Evolutionary conservation across 306 rosid genomes (phyloP).

Genomic region (Quercus berberidifolia): DNA sequence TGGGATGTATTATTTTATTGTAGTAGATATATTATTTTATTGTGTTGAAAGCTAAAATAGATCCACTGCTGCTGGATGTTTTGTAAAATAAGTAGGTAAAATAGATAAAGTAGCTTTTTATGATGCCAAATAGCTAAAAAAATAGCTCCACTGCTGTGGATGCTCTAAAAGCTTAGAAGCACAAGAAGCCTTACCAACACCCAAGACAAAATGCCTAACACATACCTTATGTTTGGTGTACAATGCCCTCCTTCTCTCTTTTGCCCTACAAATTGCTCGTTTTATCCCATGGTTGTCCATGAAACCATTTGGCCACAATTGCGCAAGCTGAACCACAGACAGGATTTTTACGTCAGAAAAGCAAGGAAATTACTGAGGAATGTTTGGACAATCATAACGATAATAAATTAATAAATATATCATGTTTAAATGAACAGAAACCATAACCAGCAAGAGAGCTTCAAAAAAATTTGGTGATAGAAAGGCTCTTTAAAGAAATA

Average conservation of each 20-base stretch:
- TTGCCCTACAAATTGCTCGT: slow-evolving; percentile 87
- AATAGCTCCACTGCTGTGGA: too few species aligned
- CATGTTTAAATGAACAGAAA: not conserved
- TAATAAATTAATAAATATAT: not conserved
- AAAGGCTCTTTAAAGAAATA: not conserved
- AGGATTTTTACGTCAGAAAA: slow-evolving; percentile 2
- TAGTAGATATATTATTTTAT: too few species aligned
- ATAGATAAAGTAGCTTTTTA: too few species aligned
- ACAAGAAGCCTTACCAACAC: not conserved
- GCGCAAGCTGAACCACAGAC: slow-evolving; percentile 68
- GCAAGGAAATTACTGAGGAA: not conserved
- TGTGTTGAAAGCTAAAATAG: too few species aligned
- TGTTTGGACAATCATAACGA: not conserved
- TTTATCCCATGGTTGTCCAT: slow-evolving; percentile 99
- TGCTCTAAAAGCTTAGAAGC: not conserved
- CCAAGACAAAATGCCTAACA: not conserved
- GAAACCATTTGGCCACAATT: slow-evolving; percentile 87
- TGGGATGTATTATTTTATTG: too few species aligned
- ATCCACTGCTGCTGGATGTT: too few species aligned
- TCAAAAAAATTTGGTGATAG: not conserved
- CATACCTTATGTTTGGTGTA: slow-evolving; percentile 65
- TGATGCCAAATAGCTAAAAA: too few species aligned
- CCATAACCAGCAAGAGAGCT: not conserved
- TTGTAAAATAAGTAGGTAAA: too few species aligned
- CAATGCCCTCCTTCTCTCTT: slow-evolving; percentile 76